These are phyloP conservation scores for Curvularia sp. DNA, from an alignment of 2,329 filamentous ascomycete genomes.

Conservation along the genomic window DNA sequence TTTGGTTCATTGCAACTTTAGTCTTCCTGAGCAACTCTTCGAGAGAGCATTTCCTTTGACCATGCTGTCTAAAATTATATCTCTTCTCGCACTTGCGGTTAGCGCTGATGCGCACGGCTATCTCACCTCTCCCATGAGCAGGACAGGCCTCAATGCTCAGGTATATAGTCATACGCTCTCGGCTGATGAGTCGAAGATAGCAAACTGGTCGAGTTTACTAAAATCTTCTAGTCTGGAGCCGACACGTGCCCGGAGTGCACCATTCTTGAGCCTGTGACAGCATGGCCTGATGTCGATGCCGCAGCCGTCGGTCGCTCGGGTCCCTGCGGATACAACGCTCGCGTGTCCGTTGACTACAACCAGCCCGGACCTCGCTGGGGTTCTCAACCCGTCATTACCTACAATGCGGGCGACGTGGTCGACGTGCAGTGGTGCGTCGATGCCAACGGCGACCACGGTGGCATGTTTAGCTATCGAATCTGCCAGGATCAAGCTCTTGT, in stretches of 20 bases:
- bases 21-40: neutral
- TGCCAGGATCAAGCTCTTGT: conserved; percentile 45
- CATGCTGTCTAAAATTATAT: conserved; percentile 29
- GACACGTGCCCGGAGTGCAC: conserved; percentile 48
- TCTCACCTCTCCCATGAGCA: conserved; percentile 43
- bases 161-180: conserved; percentile 10
- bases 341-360: conserved; percentile 46
- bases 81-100: conserved; percentile 31
- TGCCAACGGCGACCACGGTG: conserved; percentile 46
- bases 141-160: conserved; percentile 45
- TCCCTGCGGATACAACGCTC: conserved; percentile 48
- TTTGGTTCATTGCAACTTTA: neutral
- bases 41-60: neutral
- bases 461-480: conserved; percentile 48
- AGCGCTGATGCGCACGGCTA: conserved; percentile 43
- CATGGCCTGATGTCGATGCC: conserved; percentile 42
- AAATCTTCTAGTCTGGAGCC: conserved; percentile 26
- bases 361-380: conserved; percentile 45
- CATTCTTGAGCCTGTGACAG: conserved; percentile 44
- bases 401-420: conserved; percentile 39
- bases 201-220: neutral
- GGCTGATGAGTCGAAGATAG: too few relatives aligned
- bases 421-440: conserved; percentile 48
- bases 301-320: conserved; percentile 43
- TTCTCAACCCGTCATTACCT: conserved; percentile 39